A percentile compares a stretch with the other conserved stretches of the same genome.
These are phyloP conservation scores for Curvularia verruculosa DNA, from an alignment of 2,329 filamentous ascomycete genomes.

Conservation along the genomic window DNA sequence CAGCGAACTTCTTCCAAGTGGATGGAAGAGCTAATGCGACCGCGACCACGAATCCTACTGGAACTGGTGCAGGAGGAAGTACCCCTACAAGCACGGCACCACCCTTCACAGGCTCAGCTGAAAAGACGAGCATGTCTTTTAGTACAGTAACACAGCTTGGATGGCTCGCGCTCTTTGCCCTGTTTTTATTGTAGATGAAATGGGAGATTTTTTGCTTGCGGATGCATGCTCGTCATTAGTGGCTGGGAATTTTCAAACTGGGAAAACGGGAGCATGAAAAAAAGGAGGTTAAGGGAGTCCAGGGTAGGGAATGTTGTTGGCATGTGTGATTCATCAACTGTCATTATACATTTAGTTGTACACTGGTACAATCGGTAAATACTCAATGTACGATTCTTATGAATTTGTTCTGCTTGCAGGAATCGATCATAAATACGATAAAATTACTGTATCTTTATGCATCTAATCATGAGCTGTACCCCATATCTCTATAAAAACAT, in stretches of 20 bases:
- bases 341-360: background rate
- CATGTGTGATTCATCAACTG: background rate
- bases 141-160: slow-evolving; percentile 22
- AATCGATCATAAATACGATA: background rate
- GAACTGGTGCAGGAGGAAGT: slow-evolving; percentile 26
- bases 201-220: background rate
- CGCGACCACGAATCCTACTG: slow-evolving; percentile 5
- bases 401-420: too few species aligned
- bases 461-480: background rate
- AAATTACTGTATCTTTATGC: background rate
- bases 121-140: slow-evolving; percentile 14
- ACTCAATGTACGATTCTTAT: background rate
- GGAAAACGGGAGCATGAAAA: background rate
- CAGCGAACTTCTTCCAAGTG: slow-evolving; percentile 46
- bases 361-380: background rate
- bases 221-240: background rate
- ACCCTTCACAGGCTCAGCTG: slow-evolving; percentile 32
- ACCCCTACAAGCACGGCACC: slow-evolving; percentile 14
- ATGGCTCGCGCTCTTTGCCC: slow-evolving; percentile 21
- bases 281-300: background rate
- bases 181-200: slow-evolving; percentile 16
- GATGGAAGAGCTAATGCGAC: slow-evolving; percentile 33
- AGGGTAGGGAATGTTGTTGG: background rate
- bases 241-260: background rate
- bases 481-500: background rate